These are phyloP conservation scores for Neophaeococcomyces mojaviensis DNA, from an alignment of 2,329 filamentous ascomycete species.

Conservation along the genomic window DNA sequence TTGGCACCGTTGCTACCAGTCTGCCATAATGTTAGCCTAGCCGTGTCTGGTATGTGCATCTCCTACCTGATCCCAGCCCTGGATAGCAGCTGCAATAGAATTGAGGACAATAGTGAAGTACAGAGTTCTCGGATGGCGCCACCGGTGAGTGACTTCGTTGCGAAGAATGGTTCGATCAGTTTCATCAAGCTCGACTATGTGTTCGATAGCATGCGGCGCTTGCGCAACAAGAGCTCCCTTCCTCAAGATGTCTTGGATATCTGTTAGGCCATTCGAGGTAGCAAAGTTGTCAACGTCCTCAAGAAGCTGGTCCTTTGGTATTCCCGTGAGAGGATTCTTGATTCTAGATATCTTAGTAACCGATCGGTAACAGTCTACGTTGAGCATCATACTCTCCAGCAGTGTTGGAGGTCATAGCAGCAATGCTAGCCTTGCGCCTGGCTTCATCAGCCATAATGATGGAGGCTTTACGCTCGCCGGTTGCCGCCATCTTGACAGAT, in stretches of 20 bases:
- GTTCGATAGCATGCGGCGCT: constrained; percentile 56
- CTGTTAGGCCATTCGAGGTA: constrained; percentile 48
- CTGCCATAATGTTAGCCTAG: constrained; percentile 9
- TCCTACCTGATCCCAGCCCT: constrained; percentile 41
- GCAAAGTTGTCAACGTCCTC: constrained; percentile 35
- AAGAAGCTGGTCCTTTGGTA: constrained; percentile 26
- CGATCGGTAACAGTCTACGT: background rate
- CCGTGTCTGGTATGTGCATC: background rate
- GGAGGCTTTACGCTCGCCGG: constrained; percentile 6
- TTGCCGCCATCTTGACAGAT: background rate
- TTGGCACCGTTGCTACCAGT: constrained; percentile 45
- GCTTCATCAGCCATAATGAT: constrained; percentile 17
- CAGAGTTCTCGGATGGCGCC: constrained; percentile 40
- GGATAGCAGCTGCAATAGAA: constrained; percentile 46
- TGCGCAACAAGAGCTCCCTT: constrained; percentile 70
- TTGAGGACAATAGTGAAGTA: constrained; percentile 45
- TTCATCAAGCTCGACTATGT: constrained; percentile 53
- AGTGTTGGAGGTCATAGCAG: constrained; percentile 26
- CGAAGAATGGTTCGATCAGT: constrained; percentile 35
- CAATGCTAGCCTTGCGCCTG: constrained; percentile 22
- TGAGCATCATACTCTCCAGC: constrained; percentile 28
- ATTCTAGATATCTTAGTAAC: constrained; percentile 12
- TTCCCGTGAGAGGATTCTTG: constrained; percentile 26
- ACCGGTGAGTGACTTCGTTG: constrained; percentile 40
- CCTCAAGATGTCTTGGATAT: constrained; percentile 52